Evolutionary conservation across 2,329 filamentous ascomycete species (phyloP), one percentile per base, ranked within the genome.

Genomic region (Xylariales sp.): DNA sequence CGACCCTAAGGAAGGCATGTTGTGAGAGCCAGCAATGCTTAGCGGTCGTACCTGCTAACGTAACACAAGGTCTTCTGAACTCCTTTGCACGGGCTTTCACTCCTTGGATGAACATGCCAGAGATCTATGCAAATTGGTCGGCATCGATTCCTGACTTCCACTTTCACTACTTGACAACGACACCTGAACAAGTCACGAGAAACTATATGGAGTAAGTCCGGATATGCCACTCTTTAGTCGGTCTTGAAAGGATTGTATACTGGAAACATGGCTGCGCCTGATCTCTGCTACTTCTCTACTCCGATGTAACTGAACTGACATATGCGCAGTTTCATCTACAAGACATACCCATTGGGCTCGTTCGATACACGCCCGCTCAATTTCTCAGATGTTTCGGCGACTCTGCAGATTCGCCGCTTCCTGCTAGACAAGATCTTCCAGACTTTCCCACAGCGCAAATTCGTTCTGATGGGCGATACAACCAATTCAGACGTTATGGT

Each of bases 111-210:
- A 84, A 89, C 62, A 90, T 90, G 86, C 85, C 85, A 0, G 71
- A 80, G 3, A 82, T 89, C 50, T 90, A 88, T 58, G 77, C 80
- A 49, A 86, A 88, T 55, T 89, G 85, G 84, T 80, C 76, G 1
- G 64, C 65, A n/a, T 76, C 71, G 16, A 68, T 87, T 11, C 74
- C 78, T 0, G 74, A 86, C 53, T 70, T 82, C 47, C 86, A 89
- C 59, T 90, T 89, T 68, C 85, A 89, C 64, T 90, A 90, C 63
- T 70, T 90, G 15, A 90, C 86, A 0, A 90, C 86, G 0, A 88
- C 85, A 0, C 86, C 86, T 0, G 86, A 89, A 62, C 86, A 90
- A 59, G 74, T 80, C 4, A 88, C 86, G 1, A 71, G 85, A 31
- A 84, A 82, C 50, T 90, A 90, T 65, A 88, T 88, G 84, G 74